Evolutionary conservation across 345 rosid species (phyloP), one percentile per base, ranked within the genome.

Genomic region (Hypericum perforatum): DNA sequence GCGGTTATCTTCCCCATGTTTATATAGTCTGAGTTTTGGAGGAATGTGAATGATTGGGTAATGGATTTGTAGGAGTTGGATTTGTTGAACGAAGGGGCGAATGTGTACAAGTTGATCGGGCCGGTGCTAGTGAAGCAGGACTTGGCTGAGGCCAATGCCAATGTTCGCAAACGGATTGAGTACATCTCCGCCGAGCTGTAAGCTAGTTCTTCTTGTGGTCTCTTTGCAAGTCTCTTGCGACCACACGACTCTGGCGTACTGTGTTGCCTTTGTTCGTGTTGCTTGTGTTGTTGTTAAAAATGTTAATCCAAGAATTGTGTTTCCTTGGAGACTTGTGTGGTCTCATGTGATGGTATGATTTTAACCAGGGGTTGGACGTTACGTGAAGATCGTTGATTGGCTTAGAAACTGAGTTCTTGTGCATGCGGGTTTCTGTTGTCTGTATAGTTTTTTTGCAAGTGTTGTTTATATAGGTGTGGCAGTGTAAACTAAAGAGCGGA

Each of bases 101-200:
- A 88, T 59, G 95, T 92, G 36, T 88, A 78, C 76, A 92, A 92
- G 53, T 65, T 92, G 90, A 88, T 88, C 38, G 97, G 98, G 42
- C 95, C 97, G 0, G 95, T 92, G 56, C 87, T 92, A 12, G 98
- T 88, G 78, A 88, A 88, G 79, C 98, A 92, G 69, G 88, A 87
- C 71, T 64, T 91, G 69, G 98, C 96, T 0, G 95, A 91, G 78
- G 96, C 96, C 11, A 91, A 91, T 74, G 98, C 96, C 5, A 87
- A 87, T 55, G 94, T 91, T 39, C 88, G 90, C 59, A 91, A 91
- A 76, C 68, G 98, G 69, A 91, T 91, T 7, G 96, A 91, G 8
- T 91, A 86, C 72, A 85, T 91, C 60, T 79, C 92, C 45, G 96
- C 89, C 64, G 96, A 91, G 76, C 58, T 87, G 96, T 90, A 75